These are phyloP conservation scores for Leptographium flavum DNA, from an alignment of 2,329 filamentous ascomycete species.

Conservation along the genomic window DNA sequence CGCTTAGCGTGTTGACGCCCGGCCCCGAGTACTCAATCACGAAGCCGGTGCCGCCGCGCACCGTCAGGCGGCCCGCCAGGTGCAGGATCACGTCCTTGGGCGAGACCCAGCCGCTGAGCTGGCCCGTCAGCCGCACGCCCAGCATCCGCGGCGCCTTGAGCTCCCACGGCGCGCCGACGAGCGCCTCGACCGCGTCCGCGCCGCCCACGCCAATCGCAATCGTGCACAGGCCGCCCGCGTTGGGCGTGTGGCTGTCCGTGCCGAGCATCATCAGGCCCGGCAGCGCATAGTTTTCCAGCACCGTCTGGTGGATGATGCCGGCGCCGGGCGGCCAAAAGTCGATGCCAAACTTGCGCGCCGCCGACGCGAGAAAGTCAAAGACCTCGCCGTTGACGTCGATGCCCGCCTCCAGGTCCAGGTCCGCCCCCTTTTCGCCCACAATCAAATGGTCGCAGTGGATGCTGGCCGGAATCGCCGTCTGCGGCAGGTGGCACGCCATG, in stretches of 20 bases:
- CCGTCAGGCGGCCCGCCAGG: conserved; percentile 78
- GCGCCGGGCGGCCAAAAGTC: conserved; percentile 93
- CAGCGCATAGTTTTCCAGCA: conserved; percentile 94
- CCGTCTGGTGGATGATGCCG: conserved; percentile 94
- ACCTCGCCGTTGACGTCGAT: conserved; percentile 93
- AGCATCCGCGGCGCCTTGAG: conserved; percentile 86
- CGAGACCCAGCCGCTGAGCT: conserved; percentile 78
- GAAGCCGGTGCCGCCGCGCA: conserved; percentile 84
- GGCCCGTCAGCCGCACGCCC: conserved; percentile 70
- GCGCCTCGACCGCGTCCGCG: conserved; percentile 89
- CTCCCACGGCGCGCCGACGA: conserved; percentile 95
- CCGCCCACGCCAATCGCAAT: conserved; percentile 96
- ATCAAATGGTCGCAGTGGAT: conserved; percentile 99
- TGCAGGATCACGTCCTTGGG: conserved; percentile 93
- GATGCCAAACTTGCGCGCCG: conserved; percentile 79
- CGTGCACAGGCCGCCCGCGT: conserved; percentile 85
- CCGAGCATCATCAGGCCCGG: conserved; percentile 98
- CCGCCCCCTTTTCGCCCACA: conserved; percentile 81
- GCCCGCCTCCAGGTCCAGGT: conserved; percentile 69
- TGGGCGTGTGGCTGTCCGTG: conserved; percentile 93
- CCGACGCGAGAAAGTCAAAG: conserved; percentile 92
- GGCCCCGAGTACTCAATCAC: conserved; percentile 91
- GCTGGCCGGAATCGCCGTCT: conserved; percentile 85
- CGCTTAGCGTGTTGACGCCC: conserved; percentile 77
- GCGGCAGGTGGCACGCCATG: conserved; percentile 86